phyloP scores from a whole-genome alignment of 2,329 filamentous ascomycete species.

The Rhinocladiella mackenziei region DNA sequence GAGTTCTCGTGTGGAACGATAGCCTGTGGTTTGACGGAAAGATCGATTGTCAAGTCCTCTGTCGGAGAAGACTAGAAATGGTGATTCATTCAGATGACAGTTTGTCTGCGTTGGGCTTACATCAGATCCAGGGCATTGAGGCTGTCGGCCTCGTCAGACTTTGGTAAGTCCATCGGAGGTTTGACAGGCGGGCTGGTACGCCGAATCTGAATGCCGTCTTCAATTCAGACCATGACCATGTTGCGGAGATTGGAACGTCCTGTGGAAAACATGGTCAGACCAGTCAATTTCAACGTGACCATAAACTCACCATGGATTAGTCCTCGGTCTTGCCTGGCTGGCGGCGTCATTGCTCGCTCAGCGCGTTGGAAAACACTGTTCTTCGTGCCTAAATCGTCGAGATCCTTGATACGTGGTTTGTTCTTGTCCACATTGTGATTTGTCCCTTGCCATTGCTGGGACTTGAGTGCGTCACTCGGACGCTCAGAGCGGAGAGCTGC shows the following conservation, averaged over 20 bases:
- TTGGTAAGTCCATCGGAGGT: too few species aligned
- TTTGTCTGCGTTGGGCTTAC: constrained; percentile 14
- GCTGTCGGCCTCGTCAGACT: too few species aligned
- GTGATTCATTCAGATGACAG: neutral
- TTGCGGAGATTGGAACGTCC: constrained; percentile 29
- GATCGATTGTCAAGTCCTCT: neutral
- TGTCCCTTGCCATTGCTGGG: constrained; percentile 6
- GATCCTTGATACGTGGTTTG: constrained; percentile 15
- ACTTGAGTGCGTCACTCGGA: constrained; percentile 24
- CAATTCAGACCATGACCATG: constrained; percentile 24
- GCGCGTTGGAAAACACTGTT: constrained; percentile 5
- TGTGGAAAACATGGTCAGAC: constrained; percentile 3
- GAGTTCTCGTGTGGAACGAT: neutral
- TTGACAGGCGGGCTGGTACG: neutral
- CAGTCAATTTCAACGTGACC: neutral
- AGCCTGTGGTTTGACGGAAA: neutral
- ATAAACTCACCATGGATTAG: constrained; percentile 28
- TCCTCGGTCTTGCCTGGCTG: constrained; percentile 26
- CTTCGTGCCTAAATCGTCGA: constrained; percentile 6
- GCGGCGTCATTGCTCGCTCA: constrained; percentile 25
- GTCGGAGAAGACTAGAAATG: neutral
- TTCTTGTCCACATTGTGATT: neutral
- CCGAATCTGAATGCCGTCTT: constrained; percentile 16
- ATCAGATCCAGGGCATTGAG: constrained; percentile 10
- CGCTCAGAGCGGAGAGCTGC: constrained; percentile 34